Percentiles rank a stretch among this genome's conserved stretches.
phyloP scores from a whole-genome alignment of 2,329 filamentous ascomycete genomes.

The Penicillium hordei region DNA sequence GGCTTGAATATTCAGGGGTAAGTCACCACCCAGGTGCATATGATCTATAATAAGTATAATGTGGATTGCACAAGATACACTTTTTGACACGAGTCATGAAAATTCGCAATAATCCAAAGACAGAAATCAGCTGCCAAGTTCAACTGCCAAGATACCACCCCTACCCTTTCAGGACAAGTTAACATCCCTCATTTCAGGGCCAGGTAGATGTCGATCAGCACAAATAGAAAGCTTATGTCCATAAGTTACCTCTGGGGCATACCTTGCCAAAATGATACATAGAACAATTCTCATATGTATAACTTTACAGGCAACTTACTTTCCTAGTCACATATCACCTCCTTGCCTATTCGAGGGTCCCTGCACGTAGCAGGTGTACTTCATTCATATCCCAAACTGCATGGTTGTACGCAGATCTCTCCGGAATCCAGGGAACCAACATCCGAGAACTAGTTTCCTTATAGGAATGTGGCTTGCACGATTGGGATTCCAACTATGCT shows the following conservation, averaged over 20 bases:
- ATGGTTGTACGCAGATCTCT: constrained; percentile 11
- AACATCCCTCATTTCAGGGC: neutral
- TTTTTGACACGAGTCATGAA: constrained; percentile 2
- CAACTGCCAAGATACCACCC: neutral
- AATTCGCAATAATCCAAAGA: neutral
- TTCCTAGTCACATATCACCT: neutral
- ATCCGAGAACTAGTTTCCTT: constrained; percentile 3
- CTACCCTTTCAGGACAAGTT: neutral
- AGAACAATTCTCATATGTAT: neutral
- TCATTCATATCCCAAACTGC: constrained; percentile 5
- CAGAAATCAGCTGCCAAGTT: constrained; percentile 2
- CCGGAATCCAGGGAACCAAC: constrained; percentile 8
- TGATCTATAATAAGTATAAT: neutral
- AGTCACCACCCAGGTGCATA: neutral
- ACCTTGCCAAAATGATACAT: neutral
- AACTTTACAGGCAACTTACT: neutral
- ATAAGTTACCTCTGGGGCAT: neutral
- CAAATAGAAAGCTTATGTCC: constrained; percentile 1
- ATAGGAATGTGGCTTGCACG: constrained; percentile 17
- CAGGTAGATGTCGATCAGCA: neutral
- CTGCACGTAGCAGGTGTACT: constrained; percentile 7
- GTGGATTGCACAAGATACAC: neutral
- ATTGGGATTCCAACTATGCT: constrained; percentile 20
- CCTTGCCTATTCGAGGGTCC: constrained; percentile 9
- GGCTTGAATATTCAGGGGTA: constrained; percentile 11